Conservation (phyloP, 805 yeast genomes). For the Yarrowia deformans region DNA sequence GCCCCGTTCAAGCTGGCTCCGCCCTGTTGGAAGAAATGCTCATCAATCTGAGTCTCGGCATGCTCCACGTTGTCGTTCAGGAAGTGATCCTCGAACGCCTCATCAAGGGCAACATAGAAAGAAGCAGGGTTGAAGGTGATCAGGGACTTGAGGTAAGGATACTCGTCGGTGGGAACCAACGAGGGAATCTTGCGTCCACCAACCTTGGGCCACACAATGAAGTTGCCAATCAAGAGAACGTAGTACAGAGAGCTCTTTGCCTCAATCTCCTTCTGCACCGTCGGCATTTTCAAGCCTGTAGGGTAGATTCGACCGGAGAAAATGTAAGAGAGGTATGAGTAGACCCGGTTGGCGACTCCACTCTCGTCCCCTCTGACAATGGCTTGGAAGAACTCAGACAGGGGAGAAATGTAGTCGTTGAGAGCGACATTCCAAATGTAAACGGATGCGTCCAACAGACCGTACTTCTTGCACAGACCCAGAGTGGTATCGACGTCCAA, state of each 20-base stretch:
- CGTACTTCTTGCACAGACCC: conserved; percentile 62
- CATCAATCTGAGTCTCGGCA: conserved; percentile 50
- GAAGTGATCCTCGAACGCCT: conserved; percentile 80
- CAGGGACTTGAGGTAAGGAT: conserved; percentile 71
- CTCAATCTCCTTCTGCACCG: conserved; percentile 47
- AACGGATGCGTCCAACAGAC: conserved; percentile 66
- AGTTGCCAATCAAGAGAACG: conserved; percentile 63
- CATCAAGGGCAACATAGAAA: conserved; percentile 73
- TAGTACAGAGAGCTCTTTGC: conserved; percentile 64
- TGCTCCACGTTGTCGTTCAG: conserved; percentile 59
- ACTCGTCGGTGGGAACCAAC: conserved; percentile 48
- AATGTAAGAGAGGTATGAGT: conserved; percentile 69
- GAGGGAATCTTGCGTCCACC: conserved; percentile 26
- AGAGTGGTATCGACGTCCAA: conserved; percentile 83
- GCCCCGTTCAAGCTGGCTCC: conserved; percentile 31
- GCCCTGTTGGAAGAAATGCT: conserved; percentile 41
- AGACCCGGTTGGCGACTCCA: conserved; percentile 52
- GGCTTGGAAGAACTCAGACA: conserved; percentile 62
- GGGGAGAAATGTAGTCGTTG: conserved; percentile 74
- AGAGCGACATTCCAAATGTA: conserved; percentile 77
- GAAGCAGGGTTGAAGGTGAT: conserved; percentile 64
- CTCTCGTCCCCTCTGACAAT: conserved; percentile 42
- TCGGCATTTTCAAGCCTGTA: conserved; percentile 59
- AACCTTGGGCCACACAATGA: conserved; percentile 22
- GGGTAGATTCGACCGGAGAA: conserved; percentile 86